Conservation (phyloP, 1,139 yeast species). For the Protomyces arabidopsidicola region DNA sequence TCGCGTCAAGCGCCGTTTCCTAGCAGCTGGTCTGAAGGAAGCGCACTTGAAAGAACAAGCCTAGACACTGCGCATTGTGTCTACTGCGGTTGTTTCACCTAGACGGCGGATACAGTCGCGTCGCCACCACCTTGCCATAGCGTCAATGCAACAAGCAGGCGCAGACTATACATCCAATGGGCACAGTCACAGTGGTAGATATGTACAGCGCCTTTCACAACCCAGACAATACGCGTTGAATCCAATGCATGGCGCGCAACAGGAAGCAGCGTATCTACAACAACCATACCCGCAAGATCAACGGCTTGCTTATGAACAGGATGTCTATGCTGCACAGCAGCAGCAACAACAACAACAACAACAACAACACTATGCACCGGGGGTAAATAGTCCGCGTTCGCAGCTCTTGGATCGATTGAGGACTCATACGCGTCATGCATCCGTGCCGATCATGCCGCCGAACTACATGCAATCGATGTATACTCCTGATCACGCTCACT, state of each 20-base stretch:
- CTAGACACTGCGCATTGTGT: too few relatives aligned
- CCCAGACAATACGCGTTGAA: neutral
- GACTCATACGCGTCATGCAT: conserved; percentile 1
- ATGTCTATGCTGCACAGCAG: neutral
- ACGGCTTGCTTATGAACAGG: neutral
- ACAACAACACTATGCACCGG: neutral
- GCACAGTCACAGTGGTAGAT: neutral
- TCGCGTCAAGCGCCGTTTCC: too few relatives aligned
- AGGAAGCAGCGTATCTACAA: neutral
- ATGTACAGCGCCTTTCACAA: neutral
- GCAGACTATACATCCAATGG: too few relatives aligned
- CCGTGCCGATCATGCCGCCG: neutral
- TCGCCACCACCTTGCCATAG: too few relatives aligned
- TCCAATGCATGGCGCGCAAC: neutral
- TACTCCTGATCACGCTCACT: neutral
- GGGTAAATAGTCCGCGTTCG: conserved; percentile 10
- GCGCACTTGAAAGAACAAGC: too few relatives aligned
- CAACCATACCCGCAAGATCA: neutral
- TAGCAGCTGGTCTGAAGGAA: too few relatives aligned
- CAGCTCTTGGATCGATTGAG: conserved; percentile 16
- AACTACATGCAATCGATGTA: neutral
- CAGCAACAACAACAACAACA: neutral
- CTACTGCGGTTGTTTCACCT: too few relatives aligned
- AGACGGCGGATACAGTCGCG: too few relatives aligned
- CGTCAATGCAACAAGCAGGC: too few relatives aligned